Percentiles rank a stretch among this genome's conserved stretches.
These are phyloP conservation scores for Pseudomicrostroma phylloplanum DNA, from an alignment of 1,284 basidiomycete genomes.

Conservation along the genomic window DNA sequence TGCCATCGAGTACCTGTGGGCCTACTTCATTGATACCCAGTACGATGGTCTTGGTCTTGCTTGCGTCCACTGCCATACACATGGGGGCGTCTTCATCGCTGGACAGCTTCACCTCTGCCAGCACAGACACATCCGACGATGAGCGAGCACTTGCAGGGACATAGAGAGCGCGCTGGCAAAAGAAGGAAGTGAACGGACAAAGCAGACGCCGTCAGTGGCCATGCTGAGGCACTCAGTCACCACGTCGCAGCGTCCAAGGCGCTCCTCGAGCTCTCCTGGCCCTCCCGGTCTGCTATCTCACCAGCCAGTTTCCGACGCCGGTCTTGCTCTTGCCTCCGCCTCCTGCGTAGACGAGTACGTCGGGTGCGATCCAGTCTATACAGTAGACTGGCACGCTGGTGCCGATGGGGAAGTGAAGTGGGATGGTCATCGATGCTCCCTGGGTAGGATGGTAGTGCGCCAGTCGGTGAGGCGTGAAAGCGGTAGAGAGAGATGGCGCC, in stretches of 20 bases:
- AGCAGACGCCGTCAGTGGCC: background rate
- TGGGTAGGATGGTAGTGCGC: too few relatives aligned
- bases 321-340: constrained; percentile 44
- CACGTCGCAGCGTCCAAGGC: too few relatives aligned
- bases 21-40: constrained; percentile 40
- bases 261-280: too few relatives aligned
- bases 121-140: background rate
- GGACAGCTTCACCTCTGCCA: constrained; percentile 28
- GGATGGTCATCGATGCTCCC: constrained; percentile 6
- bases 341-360: constrained; percentile 41
- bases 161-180: background rate
- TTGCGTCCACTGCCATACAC: constrained; percentile 34
- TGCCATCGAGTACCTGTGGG: constrained; percentile 20
- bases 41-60: constrained; percentile 18
- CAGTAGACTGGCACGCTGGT: constrained; percentile 45
- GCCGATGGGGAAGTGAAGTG: constrained; percentile 27
- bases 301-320: constrained; percentile 43
- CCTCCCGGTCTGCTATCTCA: constrained; percentile 17
- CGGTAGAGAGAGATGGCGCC: too few relatives aligned
- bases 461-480: too few relatives aligned
- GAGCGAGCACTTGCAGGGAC: background rate
- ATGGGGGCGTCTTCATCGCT: constrained; percentile 47
- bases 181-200: background rate
- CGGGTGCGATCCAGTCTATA: constrained; percentile 30
- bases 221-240: too few relatives aligned